Conservation (phyloP, 495 filamentous ascomycete species). For the Hyaloscypha finlandica region DNA sequence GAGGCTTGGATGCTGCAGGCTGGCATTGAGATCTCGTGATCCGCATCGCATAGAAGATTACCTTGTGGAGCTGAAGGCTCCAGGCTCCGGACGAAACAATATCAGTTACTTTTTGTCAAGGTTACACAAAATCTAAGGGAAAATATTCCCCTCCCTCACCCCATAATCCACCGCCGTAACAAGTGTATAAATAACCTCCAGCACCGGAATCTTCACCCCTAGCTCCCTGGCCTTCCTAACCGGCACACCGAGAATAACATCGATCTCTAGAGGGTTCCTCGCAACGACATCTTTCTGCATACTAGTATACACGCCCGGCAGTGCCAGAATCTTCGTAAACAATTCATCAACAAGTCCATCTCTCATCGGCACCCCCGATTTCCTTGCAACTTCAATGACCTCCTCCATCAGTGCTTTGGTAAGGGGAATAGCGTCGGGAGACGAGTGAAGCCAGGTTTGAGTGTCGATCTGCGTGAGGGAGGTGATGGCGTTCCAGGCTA, state of each 20-base stretch:
- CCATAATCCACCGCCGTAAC: slow-evolving; percentile 38
- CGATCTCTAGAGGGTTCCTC: slow-evolving; percentile 50
- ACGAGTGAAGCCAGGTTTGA: slow-evolving; percentile 46
- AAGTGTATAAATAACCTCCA: slow-evolving; percentile 47
- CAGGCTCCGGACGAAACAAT: neutral
- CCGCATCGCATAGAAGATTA: neutral
- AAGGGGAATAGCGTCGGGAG: slow-evolving; percentile 42
- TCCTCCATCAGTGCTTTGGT: slow-evolving; percentile 50
- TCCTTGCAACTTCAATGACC: slow-evolving; percentile 49
- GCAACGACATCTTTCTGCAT: slow-evolving; percentile 52
- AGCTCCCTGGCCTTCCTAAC: slow-evolving; percentile 47
- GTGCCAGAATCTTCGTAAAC: slow-evolving; percentile 43
- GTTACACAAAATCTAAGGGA: neutral
- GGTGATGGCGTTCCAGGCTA: slow-evolving; percentile 54
- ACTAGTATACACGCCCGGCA: slow-evolving; percentile 49
- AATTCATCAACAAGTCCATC: slow-evolving; percentile 44
- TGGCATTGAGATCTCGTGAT: neutral
- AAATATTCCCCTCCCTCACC: neutral
- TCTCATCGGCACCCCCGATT: slow-evolving; percentile 43
- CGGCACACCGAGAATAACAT: slow-evolving; percentile 54
- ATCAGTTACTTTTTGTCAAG: neutral
- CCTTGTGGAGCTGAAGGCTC: neutral
- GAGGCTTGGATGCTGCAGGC: neutral
- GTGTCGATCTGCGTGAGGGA: slow-evolving; percentile 53
- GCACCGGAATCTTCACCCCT: slow-evolving; percentile 42